Evolutionary conservation across 306 rosid species (phyloP).

Genomic region (Prunus kanzakura): DNA sequence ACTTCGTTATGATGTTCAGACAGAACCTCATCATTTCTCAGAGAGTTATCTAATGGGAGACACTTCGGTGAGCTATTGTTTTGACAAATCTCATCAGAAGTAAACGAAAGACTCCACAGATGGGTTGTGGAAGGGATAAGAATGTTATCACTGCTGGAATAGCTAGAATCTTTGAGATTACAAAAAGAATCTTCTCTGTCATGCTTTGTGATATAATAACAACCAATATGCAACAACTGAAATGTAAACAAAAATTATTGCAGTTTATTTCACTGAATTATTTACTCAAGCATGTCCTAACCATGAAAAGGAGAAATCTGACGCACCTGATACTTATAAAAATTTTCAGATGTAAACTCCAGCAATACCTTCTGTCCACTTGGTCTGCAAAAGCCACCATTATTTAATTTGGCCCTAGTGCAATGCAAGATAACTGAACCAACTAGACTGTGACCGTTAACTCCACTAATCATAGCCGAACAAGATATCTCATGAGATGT

Average conservation of each 20-base stretch:
- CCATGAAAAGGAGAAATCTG: conserved; percentile 10
- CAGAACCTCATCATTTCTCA: conserved; percentile 25
- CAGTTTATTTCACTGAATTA: conserved; percentile 12
- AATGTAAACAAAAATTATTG: conserved; percentile 31
- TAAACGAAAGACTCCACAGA: conserved; percentile 66
- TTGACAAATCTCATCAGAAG: conserved; percentile 42
- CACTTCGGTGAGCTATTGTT: conserved; percentile 23
- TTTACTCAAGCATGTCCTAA: conserved; percentile 13
- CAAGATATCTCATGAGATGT: conserved; percentile 49
- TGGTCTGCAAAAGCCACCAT: conserved; percentile 35
- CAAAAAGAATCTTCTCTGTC: conserved; percentile 42
- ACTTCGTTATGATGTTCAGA: conserved; percentile 35
- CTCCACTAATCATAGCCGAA: conserved; percentile 43
- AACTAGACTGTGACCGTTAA: conserved; percentile 29
- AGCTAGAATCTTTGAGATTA: conserved; percentile 29
- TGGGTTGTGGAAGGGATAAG: conserved; percentile 43
- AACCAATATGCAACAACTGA: conserved; percentile 83
- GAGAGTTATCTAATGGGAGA: conserved; percentile 30
- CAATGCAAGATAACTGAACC: conserved; percentile 45
- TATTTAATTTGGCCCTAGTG: conserved; percentile 23
- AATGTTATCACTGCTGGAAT: conserved; percentile 33
- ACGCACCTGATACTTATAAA: conserved; percentile 63
- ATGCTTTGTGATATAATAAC: conserved; percentile 60
- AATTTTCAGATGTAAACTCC: conserved; percentile 60
- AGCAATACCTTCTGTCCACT: conserved; percentile 56